Evolutionary conservation across 495 filamentous ascomycete genomes (phyloP).

Genomic region (Endocarpon pusillum): DNA sequence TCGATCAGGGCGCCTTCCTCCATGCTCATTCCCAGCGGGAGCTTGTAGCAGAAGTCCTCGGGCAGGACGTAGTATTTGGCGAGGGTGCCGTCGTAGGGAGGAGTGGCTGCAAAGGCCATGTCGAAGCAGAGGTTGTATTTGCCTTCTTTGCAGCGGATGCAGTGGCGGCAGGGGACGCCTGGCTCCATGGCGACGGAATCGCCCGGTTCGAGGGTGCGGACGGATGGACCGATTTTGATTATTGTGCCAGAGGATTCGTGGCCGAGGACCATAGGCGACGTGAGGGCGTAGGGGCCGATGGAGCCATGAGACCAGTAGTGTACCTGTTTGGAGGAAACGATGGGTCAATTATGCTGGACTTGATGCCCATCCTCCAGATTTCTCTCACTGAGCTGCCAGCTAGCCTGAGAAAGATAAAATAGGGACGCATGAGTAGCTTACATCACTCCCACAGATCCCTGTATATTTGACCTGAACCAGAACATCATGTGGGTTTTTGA

Average conservation of each 20-base stretch:
- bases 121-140: slow-evolving; percentile 36
- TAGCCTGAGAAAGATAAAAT: neutral
- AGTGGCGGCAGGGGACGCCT: slow-evolving; percentile 33
- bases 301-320: slow-evolving; percentile 81
- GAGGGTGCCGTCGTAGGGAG: slow-evolving; percentile 36
- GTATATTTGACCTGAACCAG: slow-evolving; percentile 72
- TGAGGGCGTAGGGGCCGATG: slow-evolving; percentile 68
- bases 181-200: slow-evolving; percentile 38
- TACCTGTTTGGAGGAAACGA: slow-evolving; percentile 28
- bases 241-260: slow-evolving; percentile 78
- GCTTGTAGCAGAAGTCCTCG: slow-evolving; percentile 38
- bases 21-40: slow-evolving; percentile 26
- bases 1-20: slow-evolving; percentile 38
- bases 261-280: slow-evolving; percentile 79
- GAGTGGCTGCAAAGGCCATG: slow-evolving; percentile 36
- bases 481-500: slow-evolving; percentile 54
- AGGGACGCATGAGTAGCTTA: slow-evolving; percentile 16
- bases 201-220: slow-evolving; percentile 25
- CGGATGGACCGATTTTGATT: slow-evolving; percentile 41
- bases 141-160: slow-evolving; percentile 32
- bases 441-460: slow-evolving; percentile 81
- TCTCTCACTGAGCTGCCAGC: neutral
- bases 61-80: slow-evolving; percentile 36
- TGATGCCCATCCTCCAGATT: neutral
- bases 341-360: slow-evolving; percentile 1